These are phyloP conservation scores for Ascochyta pisi DNA, from an alignment of 2,329 filamentous ascomycete species.

Conservation along the genomic window DNA sequence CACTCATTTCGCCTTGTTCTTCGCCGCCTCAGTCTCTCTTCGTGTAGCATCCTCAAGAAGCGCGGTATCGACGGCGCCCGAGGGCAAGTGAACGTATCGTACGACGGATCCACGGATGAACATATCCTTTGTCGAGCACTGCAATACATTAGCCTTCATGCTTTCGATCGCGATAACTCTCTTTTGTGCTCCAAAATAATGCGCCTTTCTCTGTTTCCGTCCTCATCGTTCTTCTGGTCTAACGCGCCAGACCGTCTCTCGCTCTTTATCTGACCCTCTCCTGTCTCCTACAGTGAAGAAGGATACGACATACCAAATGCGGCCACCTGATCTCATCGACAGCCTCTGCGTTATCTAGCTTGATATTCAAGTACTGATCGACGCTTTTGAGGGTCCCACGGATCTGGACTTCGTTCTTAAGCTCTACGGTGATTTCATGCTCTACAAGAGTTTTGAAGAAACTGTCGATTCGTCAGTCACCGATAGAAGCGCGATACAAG, in stretches of 20 bases:
- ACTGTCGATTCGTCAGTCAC: slow-evolving; percentile 35
- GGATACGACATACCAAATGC: slow-evolving; percentile 69
- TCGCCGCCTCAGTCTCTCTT: slow-evolving; percentile 46
- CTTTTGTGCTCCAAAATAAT: too few species aligned
- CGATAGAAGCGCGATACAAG: too few species aligned
- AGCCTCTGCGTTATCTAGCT: slow-evolving; percentile 93
- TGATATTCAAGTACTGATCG: slow-evolving; percentile 99
- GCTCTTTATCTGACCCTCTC: too few species aligned
- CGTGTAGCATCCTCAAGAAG: slow-evolving; percentile 83
- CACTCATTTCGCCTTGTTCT: slow-evolving; percentile 48
- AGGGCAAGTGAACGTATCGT: slow-evolving; percentile 87
- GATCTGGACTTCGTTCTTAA: slow-evolving; percentile 99
- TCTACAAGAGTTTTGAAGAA: slow-evolving; percentile 99
- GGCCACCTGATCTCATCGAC: slow-evolving; percentile 94
- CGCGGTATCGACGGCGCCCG: slow-evolving; percentile 81
- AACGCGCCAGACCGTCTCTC: too few species aligned
- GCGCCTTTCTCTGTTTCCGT: too few species aligned
- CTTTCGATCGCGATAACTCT: not conserved
- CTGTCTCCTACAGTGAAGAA: not conserved
- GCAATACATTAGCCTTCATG: slow-evolving; percentile 10
- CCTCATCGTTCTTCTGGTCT: too few species aligned
- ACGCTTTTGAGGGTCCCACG: slow-evolving; percentile 95
- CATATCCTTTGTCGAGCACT: slow-evolving; percentile 89
- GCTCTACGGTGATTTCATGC: slow-evolving; percentile 95
- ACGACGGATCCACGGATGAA: slow-evolving; percentile 95